A percentile compares a stretch with the other conserved stretches of the same genome.
Conservation (phyloP, 352 stramenopile genomes). For the Globisporangium rhizosaccharum region DNA sequence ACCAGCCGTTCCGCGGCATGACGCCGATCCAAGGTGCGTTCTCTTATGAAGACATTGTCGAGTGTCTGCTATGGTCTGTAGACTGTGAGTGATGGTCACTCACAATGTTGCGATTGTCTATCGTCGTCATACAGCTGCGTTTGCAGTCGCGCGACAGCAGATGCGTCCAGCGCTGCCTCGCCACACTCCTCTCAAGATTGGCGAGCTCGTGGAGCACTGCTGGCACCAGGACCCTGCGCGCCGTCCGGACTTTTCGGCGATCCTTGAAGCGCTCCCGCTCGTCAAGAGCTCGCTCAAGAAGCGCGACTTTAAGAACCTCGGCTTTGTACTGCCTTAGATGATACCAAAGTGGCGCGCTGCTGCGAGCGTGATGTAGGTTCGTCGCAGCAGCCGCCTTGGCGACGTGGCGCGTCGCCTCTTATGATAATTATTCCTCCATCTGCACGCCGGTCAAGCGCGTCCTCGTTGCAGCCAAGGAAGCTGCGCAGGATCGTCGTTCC, state of each 20-base stretch:
- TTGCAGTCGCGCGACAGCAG: conserved; percentile 77
- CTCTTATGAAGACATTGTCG: not conserved
- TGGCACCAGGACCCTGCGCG: conserved; percentile 78
- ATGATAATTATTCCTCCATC: too few relatives aligned
- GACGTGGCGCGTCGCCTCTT: too few relatives aligned
- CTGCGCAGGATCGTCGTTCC: too few relatives aligned
- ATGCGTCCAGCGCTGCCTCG: conserved; percentile 81
- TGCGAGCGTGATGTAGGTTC: too few relatives aligned
- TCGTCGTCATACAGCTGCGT: conserved; percentile 42
- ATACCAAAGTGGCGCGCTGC: not conserved
- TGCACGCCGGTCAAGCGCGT: too few relatives aligned
- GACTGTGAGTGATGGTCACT: too few relatives aligned
- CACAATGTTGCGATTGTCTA: not conserved
- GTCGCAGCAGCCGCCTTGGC: not conserved
- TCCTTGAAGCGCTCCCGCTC: conserved; percentile 72
- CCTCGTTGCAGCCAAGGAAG: too few relatives aligned
- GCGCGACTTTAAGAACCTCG: conserved; percentile 83
- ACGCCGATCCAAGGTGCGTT: conserved; percentile 77
- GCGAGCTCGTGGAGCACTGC: conserved; percentile 76
- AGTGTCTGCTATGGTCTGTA: conserved; percentile 1
- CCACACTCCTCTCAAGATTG: conserved; percentile 78
- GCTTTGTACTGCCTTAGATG: conserved; percentile 43
- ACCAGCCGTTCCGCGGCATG: conserved; percentile 80
- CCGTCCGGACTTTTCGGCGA: conserved; percentile 67
- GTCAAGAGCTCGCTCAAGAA: conserved; percentile 81